Base-by-base conservation (phyloP, 2,329 filamentous ascomycete genomes). In the Cercospora sp. region DNA sequence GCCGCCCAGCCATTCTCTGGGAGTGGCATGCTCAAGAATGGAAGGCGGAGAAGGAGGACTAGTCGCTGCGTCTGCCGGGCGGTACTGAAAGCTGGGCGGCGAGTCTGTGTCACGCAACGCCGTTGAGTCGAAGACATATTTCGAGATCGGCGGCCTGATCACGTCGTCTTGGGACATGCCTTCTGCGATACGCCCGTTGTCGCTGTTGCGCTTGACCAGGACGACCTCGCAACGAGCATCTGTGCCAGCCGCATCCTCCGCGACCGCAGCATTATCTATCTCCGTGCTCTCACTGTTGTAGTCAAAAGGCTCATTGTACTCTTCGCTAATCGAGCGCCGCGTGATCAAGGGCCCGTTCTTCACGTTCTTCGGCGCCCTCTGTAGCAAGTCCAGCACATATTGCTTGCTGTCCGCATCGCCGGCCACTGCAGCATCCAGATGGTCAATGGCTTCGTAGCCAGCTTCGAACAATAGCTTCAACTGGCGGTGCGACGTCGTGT, bases 391-490 rank as follows among this genome's bases (percentile, higher is more conserved):
- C 23, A 72, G 30, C 7, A 80, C 69, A 64, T 74, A 73, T 1
- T 36, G 48, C 33, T 67, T 74, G 64, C 73, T 79, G 10, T 70
- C 63, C n/a, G 68, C 55, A 42, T 79, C 66, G 26, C 79, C 78
- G 13, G 74, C 74, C 16, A 75, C 74, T n/a, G 80, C 76, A 20
- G 77, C 79, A 71, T 83, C 81, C 45, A 85, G 79, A 57, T 77
- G 77, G 67, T 83, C 80, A 57, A 84, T 73, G 5, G 78, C 79
- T 79, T 87, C 86, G 80, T 94, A 94, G 26, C 91, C 92, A 28
- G 87, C 86, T 36, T 85, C 80, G 73, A 94, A 86, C 7, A 87
- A 86, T 1, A 87, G 81, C 60, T 85, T 84, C 26, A 92, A 81
- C 42, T 91, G 82, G 18, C 87, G 84, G 1, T 84, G 80, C 71